phyloP scores from a whole-genome alignment of 495 filamentous ascomycete species.

The Melanomma pulvis-pyrius region DNA sequence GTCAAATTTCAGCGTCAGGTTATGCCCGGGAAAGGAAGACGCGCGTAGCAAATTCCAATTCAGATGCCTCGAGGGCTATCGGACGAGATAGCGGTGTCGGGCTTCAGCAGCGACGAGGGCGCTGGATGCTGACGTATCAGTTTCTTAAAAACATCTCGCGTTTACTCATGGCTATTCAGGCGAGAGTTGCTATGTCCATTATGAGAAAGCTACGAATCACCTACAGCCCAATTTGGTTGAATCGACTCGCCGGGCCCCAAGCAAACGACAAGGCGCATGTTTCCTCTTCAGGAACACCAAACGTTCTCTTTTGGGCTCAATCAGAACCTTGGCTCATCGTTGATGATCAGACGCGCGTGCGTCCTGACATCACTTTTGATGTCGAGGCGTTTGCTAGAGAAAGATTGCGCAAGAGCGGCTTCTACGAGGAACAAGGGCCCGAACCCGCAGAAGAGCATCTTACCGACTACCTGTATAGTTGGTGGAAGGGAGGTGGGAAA shows the following conservation, averaged over 20 bases:
- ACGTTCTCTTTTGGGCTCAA: not conserved
- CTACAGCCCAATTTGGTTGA: conserved; percentile 42
- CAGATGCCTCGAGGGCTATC: conserved; percentile 33
- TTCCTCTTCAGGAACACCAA: not conserved
- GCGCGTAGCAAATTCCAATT: conserved; percentile 47
- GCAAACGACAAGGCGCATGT: conserved; percentile 39
- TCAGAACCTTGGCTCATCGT: conserved; percentile 29
- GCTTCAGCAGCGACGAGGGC: conserved; percentile 68
- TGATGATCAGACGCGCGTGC: conserved; percentile 13
- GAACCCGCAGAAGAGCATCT: conserved; percentile 64
- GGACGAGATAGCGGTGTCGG: conserved; percentile 67
- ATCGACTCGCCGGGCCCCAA: conserved; percentile 38
- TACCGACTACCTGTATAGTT: conserved; percentile 71
- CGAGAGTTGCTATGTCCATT: conserved; percentile 55
- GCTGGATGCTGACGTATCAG: conserved; percentile 72
- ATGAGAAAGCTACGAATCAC: conserved; percentile 65
- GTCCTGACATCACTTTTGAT: conserved; percentile 47
- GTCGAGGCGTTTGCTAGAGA: conserved; percentile 74
- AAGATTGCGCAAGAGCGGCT: conserved; percentile 41
- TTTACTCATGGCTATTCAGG: conserved; percentile 63
- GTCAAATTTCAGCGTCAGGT: conserved; percentile 48
- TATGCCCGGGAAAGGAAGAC: conserved; percentile 65
- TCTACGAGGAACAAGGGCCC: conserved; percentile 25
- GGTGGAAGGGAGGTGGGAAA: conserved; percentile 78
- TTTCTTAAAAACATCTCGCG: conserved; percentile 73